A percentile compares a stretch with the other conserved stretches of the same genome.
Evolutionary conservation across 2,329 filamentous ascomycete species (phyloP).

Genomic region (Mollisia scopiformis): DNA sequence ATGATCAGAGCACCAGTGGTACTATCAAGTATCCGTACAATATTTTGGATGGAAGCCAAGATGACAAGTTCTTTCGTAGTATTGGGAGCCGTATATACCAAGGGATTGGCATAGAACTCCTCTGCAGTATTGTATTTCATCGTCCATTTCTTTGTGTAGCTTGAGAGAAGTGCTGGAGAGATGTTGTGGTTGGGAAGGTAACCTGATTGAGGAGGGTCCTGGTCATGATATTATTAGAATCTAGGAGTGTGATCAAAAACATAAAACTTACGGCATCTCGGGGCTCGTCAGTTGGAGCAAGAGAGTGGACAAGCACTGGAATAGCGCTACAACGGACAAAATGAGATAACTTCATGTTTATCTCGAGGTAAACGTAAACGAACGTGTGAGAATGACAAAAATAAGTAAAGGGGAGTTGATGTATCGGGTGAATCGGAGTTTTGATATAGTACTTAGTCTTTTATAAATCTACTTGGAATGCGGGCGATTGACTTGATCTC

Average conservation of each 20-base stretch:
- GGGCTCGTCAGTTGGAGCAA: constrained; percentile 2
- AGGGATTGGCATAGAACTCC: not conserved
- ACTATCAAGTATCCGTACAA: not conserved
- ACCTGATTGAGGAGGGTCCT: constrained; percentile 2
- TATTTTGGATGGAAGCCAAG: not conserved
- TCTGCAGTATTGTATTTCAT: not conserved
- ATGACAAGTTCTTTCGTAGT: not conserved
- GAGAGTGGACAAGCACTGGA: constrained; percentile 1
- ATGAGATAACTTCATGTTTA: not conserved
- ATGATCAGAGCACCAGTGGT: not conserved
- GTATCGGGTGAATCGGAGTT: no score
- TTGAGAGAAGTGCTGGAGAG: not conserved
- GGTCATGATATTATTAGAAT: not conserved
- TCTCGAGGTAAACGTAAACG: no score
- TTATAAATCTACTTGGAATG: no score
- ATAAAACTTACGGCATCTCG: not conserved
- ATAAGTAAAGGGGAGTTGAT: no score
- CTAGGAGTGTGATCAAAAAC: not conserved
- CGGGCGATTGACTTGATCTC: no score
- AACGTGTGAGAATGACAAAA: no score
- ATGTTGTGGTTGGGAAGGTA: constrained; percentile 3
- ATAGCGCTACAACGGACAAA: not conserved
- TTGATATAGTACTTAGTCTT: no score
- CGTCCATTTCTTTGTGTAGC: not conserved
- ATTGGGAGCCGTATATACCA: not conserved